Base-by-base conservation (phyloP, 148 eudicot genomes). In the Salicornia ramosissima region DNA sequence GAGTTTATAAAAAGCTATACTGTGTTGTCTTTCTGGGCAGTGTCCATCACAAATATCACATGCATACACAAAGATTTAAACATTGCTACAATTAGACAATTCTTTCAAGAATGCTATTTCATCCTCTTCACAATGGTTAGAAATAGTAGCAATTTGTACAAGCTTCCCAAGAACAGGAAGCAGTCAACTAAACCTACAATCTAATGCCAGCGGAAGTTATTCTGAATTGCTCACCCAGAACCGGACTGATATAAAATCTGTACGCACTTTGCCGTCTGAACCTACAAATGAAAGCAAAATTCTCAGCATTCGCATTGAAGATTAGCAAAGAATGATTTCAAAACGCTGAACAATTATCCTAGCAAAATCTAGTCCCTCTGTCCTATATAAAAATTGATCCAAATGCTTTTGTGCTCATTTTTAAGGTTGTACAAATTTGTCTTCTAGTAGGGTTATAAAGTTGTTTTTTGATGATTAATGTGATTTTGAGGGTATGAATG, bases 191-290 rank as follows among this genome's bases (percentile, higher is more conserved):
- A 71, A 49, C 31, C 30, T 50, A 49, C 62, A 22, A 24, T 40
- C 55, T 49, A 36, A 63, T 12, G 6, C 29, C 33, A 6, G 39
- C n/a, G 24, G 45, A 61, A 50, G 59, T 55, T 61, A 49, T 47
- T 10, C 49, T 34, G 31, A 71, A 51, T 18, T 71, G 68, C 18
- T 16, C 61, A 22, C 59, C 67, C 21, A 26, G 9, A 71, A 52
- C 68, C 16, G 26, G 68, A 47, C 61, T 30, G 45, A 33, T 16
- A 34, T 29, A 8, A 25, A 39, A 69, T 36, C 30, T 36, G 50
- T 63, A 36, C 33, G 11, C 39, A 33, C 25, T 62, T 51, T 62
- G 49, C 68, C 74, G 34, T 60, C 58, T 7, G 43, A 61, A 19
- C 61, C 62, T 72, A 52, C 49, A 63, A 26, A 40, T 64, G 28